Evolutionary conservation across 805 yeast species (phyloP).

Genomic region (Pichia occidentalis): DNA sequence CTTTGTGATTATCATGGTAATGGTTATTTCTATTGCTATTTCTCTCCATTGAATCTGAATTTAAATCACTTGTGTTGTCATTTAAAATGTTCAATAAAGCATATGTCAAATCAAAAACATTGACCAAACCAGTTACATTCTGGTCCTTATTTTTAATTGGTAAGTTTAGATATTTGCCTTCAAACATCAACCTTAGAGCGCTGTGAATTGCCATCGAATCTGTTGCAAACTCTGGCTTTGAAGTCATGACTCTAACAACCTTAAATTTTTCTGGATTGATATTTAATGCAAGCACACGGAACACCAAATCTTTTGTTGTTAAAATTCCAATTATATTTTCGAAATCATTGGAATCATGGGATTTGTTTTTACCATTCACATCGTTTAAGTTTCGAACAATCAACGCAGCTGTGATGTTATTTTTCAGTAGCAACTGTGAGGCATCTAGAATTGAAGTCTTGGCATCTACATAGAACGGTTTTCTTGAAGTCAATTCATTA

Average conservation of each 20-base stretch:
- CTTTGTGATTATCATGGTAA: not conserved
- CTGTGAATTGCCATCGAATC: constrained; percentile 34
- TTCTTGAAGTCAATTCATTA: constrained; percentile 21
- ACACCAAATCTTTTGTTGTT: constrained; percentile 40
- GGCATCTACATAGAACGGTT: constrained; percentile 33
- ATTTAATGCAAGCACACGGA: constrained; percentile 33
- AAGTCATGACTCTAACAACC: constrained; percentile 38
- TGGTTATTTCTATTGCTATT: constrained; percentile 9
- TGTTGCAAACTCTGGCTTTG: constrained; percentile 41
- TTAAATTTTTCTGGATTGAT: constrained; percentile 33
- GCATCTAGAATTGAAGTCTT: constrained; percentile 34
- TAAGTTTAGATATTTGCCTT: constrained; percentile 39
- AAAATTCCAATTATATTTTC: constrained; percentile 39
- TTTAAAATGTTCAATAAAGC: constrained; percentile 33
- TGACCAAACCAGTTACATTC: constrained; percentile 35
- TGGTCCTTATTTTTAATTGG: constrained; percentile 33
- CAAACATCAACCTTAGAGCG: constrained; percentile 41
- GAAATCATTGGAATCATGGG: no score
- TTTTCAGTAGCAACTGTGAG: constrained; percentile 33
- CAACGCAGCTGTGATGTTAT: constrained; percentile 36
- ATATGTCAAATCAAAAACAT: constrained; percentile 38
- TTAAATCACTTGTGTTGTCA: constrained; percentile 25
- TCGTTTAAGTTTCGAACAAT: constrained; percentile 26
- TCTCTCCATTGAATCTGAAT: constrained; percentile 18
- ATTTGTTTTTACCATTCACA: constrained; percentile 4